Conservation (phyloP, 2,329 filamentous ascomycete species). For the Aureobasidium subglaciale region DNA sequence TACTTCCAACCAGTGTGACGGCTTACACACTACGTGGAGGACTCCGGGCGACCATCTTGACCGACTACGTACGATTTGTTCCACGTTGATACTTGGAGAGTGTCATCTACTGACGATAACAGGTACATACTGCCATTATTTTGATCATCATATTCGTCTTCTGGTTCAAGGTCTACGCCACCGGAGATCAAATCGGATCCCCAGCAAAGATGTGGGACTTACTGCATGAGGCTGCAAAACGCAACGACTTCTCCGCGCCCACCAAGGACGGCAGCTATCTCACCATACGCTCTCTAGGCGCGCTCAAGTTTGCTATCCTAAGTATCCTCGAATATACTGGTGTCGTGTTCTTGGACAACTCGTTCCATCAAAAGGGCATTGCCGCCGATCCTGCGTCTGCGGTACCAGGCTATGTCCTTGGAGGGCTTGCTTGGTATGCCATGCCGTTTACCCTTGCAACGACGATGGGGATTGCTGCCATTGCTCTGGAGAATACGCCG, state of each 20-base stretch:
- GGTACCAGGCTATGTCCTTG: conserved; percentile 22
- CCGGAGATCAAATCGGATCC: conserved; percentile 19
- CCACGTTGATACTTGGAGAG: too few species aligned
- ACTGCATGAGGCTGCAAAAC: conserved; percentile 21
- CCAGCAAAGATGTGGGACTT: conserved; percentile 23
- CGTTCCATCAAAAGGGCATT: conserved; percentile 23
- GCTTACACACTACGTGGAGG: conserved; percentile 25
- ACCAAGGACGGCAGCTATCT: conserved; percentile 22
- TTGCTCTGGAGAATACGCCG: conserved; percentile 19
- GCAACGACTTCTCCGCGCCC: conserved; percentile 18
- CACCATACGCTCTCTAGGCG: conserved; percentile 16
- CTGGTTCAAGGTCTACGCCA: conserved; percentile 21
- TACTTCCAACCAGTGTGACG: conserved; percentile 24
- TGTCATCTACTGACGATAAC: not conserved
- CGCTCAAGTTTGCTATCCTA: not conserved
- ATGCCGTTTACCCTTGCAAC: conserved; percentile 25
- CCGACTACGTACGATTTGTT: conserved; percentile 17
- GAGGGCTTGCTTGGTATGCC: conserved; percentile 23
- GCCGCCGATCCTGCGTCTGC: conserved; percentile 21
- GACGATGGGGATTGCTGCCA: conserved; percentile 24
- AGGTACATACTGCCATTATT: conserved; percentile 23
- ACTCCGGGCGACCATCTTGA: conserved; percentile 23
- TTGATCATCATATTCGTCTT: conserved; percentile 21
- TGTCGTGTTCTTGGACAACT: not conserved
- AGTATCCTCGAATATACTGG: not conserved